phyloP scores from a whole-genome alignment of 768 basidiomycete genomes.

The Collybiopsis confluens region DNA sequence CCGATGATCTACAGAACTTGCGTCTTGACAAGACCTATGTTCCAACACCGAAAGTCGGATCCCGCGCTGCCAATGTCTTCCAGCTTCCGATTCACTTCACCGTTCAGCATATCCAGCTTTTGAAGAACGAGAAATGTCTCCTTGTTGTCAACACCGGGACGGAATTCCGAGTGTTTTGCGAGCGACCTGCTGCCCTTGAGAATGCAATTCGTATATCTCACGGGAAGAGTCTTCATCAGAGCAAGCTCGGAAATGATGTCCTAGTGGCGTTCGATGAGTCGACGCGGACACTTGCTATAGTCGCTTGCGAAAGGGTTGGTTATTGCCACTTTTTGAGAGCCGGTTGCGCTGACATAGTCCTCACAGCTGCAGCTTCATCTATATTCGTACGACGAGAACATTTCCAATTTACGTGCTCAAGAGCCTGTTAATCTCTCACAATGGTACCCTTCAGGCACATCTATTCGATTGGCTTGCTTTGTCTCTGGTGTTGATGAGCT shows the following conservation, averaged over 20 bases:
- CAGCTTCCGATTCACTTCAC: constrained; percentile 14
- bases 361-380: constrained; percentile 38
- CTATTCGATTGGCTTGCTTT: constrained; percentile 36
- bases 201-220: constrained; percentile 21
- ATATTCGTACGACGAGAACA: constrained; percentile 44
- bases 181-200: constrained; percentile 25
- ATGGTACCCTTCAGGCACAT: constrained; percentile 34
- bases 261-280: constrained; percentile 50
- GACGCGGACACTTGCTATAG: constrained; percentile 43
- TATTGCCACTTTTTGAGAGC: no score
- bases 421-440: constrained; percentile 33
- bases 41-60: constrained; percentile 24
- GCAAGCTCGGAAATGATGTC: constrained; percentile 42
- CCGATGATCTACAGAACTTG: constrained; percentile 31
- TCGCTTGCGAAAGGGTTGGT: constrained; percentile 36
- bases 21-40: constrained; percentile 28
- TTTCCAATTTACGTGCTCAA: constrained; percentile 33
- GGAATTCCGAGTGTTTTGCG: constrained; percentile 36
- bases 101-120: constrained; percentile 32
- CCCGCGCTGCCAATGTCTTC: constrained; percentile 21
- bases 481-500: constrained; percentile 50
- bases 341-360: no score
- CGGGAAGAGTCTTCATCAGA: constrained; percentile 33
- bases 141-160: constrained; percentile 33
- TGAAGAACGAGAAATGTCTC: constrained; percentile 35